Percentiles rank a stretch among this genome's conserved stretches.
These are phyloP conservation scores for Acer yangbiense DNA, from an alignment of 345 rosid genomes.

Conservation along the genomic window DNA sequence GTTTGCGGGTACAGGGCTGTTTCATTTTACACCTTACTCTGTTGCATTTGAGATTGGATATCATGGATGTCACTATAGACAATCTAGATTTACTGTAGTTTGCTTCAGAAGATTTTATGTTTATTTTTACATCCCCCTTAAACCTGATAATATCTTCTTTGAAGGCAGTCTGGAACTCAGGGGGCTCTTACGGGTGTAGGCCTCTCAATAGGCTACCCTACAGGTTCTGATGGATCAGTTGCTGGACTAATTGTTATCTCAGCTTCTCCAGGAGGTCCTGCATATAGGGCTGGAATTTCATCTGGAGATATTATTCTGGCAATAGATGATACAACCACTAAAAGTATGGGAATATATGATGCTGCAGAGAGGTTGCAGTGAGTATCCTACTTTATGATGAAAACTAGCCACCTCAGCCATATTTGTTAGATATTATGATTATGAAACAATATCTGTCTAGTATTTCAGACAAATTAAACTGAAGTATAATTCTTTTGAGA, in stretches of 20 bases:
- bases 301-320: slow-evolving; percentile 81
- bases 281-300: slow-evolving; percentile 72
- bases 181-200: slow-evolving; percentile 97
- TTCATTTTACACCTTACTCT: slow-evolving; percentile 21
- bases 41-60: slow-evolving; percentile 13
- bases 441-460: neutral
- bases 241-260: slow-evolving; percentile 85
- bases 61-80: slow-evolving; percentile 2
- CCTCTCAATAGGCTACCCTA: slow-evolving; percentile 86
- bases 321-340: slow-evolving; percentile 65
- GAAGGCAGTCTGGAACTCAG: slow-evolving; percentile 99
- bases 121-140: slow-evolving; percentile 15
- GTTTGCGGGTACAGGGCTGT: slow-evolving; percentile 71
- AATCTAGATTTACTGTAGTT: slow-evolving; percentile 2
- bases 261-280: slow-evolving; percentile 93
- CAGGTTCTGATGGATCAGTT: slow-evolving; percentile 49
- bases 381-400: slow-evolving; percentile 27
- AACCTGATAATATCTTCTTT: slow-evolving; percentile 49
- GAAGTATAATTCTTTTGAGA: neutral
- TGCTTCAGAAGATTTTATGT: neutral
- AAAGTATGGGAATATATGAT: slow-evolving; percentile 79
- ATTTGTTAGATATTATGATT: neutral
- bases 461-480: neutral
- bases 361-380: slow-evolving; percentile 93
- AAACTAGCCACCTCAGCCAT: neutral